Evolutionary conservation across 2,329 filamentous ascomycete genomes (phyloP), one percentile per base, ranked within the genome.

Genomic region (Pyrenophora teres): DNA sequence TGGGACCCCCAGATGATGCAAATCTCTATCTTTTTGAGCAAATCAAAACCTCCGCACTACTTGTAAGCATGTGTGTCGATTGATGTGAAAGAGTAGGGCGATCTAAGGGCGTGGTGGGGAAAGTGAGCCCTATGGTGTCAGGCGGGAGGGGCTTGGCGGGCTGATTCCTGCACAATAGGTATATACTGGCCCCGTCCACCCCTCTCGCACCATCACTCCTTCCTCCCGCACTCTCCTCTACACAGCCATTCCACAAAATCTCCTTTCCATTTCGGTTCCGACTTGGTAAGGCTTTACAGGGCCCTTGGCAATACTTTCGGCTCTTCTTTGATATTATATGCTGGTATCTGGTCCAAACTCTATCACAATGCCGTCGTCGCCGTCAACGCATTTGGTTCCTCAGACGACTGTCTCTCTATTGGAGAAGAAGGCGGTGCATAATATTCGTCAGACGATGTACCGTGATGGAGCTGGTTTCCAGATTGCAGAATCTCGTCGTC

Each of bases 401-500:
- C 41, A 36, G 41, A 41, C 46, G 46, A 4, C 51, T 39, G 5
- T 1, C 5, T 3, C 16, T n/a, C 19, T 27, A 3, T 16, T 21
- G 7, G 19, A 27, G 10, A n/a, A 37, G 23, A 12, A 47, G 18
- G 19, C 33, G 6, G 9, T 23, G 13, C 30, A 50, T 19, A 39
- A 48, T 19, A 65, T 67, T 50, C 65, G 65, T 40, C 57, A 66
- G 42, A 57, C 54, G n/a, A 54, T 62, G 38, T 69, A 68, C 43
- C 52, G 61, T 40, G 48, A 71, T 58, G 61, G 61, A 16, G 54
- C 54, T 27, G 55, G 46, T 40, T 44, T 64, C 36, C 64, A 52
- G 36, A 59, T 69, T 21, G 50, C 62, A 9, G 66, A 72, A 41
- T 64, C 55, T 61, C 60, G 56, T 60, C 60, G 59, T 58, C 58